Evolutionary conservation across 805 yeast species (phyloP), one percentile per base, ranked within the genome.

Genomic region (Candida stauntonica): DNA sequence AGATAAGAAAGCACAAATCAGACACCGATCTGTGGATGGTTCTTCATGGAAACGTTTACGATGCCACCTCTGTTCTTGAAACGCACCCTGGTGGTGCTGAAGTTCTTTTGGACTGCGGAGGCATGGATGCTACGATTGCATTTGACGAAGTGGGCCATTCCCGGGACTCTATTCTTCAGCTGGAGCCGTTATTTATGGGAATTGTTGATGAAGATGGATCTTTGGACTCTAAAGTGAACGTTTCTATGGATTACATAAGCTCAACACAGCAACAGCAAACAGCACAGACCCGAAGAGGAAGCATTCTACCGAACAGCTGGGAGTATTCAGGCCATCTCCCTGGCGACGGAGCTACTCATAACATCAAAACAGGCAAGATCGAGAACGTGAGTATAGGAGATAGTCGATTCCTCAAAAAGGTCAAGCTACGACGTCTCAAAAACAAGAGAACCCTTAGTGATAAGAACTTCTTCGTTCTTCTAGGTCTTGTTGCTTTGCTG

Each of bases 121-220:
- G 93, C 4, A 19, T 37, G 28, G 87, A 84, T 51, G 95, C 91
- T 9, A 81, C 93, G 7, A 79, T 81, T 51, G 77, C 86, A 8
- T 91, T 87, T 56, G 86, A 82, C 42, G 97, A 91, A 51, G 93
- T 93, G 57, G 99, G 99, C 17, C 99, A 93, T 66, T 86, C 97
- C 16, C 96, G 87, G 46, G 96, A 89, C 50, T 98, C 98, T 18
- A 77, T 80, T 44, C 88, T 81, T 51, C 73, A 84, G 56, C 68
- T 93, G 53, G 69, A 66, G 28, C 78, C 76, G 17, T 66, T 87
- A 49, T 70, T 74, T 52, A 73, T 91, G 40, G 99, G 99, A 41
- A 79, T 75, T 38, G 72, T 91, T 31, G 86, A 86, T 17, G 44
- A 44, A 6, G 48, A 38, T 16, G 44, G 41, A 7, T 16, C 37